Conservation (phyloP, 495 filamentous ascomycete species). For the Choiromyces venosus region DNA sequence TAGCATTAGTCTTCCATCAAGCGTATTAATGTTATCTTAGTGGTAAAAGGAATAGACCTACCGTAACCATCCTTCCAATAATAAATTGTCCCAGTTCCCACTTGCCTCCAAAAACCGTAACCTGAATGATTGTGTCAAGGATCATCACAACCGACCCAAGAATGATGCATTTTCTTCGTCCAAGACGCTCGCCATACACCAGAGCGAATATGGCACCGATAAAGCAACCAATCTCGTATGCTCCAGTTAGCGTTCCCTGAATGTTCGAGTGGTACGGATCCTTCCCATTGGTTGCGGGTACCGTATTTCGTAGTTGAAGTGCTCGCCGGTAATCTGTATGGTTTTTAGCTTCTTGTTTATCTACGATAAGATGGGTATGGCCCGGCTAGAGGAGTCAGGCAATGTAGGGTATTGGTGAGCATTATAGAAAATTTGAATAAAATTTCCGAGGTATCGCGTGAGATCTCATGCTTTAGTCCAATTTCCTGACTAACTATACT, state of each 20-base stretch:
- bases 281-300: slow-evolving; percentile 48
- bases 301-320: slow-evolving; percentile 54
- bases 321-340: slow-evolving; percentile 49
- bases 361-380: neutral
- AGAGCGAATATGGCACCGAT: slow-evolving; percentile 57
- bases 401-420: neutral
- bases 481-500: neutral
- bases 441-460: neutral
- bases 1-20: neutral
- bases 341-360: neutral
- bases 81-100: slow-evolving; percentile 55
- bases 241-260: slow-evolving; percentile 57
- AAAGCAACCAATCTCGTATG: slow-evolving; percentile 63
- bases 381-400: neutral
- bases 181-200: slow-evolving; percentile 55
- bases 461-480: neutral
- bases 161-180: slow-evolving; percentile 55
- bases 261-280: slow-evolving; percentile 46
- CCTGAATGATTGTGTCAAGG: slow-evolving; percentile 59
- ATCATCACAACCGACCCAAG: slow-evolving; percentile 56
- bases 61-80: slow-evolving; percentile 56
- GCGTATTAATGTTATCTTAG: neutral
- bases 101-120: slow-evolving; percentile 51
- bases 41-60: slow-evolving; percentile 22
- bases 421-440: neutral